Evolutionary conservation across 306 rosid species (phyloP).

Genomic region (Trichosanthes cucumerina): DNA sequence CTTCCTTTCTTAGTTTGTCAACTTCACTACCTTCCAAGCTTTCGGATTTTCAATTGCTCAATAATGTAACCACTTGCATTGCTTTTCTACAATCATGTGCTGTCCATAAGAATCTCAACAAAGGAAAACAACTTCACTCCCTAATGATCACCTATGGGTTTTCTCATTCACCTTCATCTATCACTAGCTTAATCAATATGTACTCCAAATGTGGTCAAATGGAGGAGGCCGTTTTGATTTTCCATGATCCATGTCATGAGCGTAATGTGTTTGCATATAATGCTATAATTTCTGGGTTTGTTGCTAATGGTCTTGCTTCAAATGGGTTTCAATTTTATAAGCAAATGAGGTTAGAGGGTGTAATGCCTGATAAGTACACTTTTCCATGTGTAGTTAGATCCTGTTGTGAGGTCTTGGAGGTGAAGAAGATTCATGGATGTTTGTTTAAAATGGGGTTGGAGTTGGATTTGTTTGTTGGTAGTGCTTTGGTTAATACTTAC

Average conservation of each 20-base stretch:
- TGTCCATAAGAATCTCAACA: slow-evolving; percentile 25
- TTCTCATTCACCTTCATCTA: slow-evolving; percentile 35
- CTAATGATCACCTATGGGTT: slow-evolving; percentile 41
- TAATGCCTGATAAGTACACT: slow-evolving; percentile 59
- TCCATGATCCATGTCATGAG: slow-evolving; percentile 27
- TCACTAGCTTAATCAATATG: slow-evolving; percentile 78
- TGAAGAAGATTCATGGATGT: slow-evolving; percentile 59
- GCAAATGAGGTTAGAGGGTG: slow-evolving; percentile 42
- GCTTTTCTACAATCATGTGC: slow-evolving; percentile 57
- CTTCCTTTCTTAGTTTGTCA: slow-evolving; percentile 25
- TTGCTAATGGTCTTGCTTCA: slow-evolving; percentile 34
- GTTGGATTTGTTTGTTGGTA: slow-evolving; percentile 62
- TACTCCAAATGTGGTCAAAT: slow-evolving; percentile 61
- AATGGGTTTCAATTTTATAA: slow-evolving; percentile 34
- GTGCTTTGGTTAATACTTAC: slow-evolving; percentile 64
- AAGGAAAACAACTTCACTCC: slow-evolving; percentile 50
- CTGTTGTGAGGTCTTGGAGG: slow-evolving; percentile 42
- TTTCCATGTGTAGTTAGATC: slow-evolving; percentile 67
- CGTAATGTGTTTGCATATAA: slow-evolving; percentile 63
- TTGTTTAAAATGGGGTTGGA: slow-evolving; percentile 65
- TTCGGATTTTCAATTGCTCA: neutral
- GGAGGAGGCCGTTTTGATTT: slow-evolving; percentile 38
- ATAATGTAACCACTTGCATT: slow-evolving; percentile 34
- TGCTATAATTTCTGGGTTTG: slow-evolving; percentile 58
- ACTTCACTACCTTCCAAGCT: slow-evolving; percentile 10